These are phyloP conservation scores for Euphorbia schlechtendalii DNA, from an alignment of 441 rosid genomes.

Conservation along the genomic window DNA sequence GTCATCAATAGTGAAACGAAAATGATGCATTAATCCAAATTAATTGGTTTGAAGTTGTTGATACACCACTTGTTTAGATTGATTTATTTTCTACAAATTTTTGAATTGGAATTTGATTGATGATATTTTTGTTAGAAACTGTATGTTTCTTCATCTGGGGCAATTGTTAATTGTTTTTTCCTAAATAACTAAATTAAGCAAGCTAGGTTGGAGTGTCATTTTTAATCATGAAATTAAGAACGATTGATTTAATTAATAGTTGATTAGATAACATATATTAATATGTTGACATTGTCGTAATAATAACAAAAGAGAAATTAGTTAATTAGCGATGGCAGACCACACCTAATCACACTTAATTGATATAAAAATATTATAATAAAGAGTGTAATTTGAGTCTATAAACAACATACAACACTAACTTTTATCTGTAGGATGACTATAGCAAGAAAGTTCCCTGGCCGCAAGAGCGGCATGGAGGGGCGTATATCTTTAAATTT, in stretches of 20 bases:
- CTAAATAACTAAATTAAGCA: too few relatives aligned
- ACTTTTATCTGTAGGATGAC: not conserved
- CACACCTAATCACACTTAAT: not conserved
- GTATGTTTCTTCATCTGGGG: too few relatives aligned
- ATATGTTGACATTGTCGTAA: not conserved
- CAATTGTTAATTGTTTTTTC: not conserved
- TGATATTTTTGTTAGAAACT: too few relatives aligned
- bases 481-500: too few relatives aligned
- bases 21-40: too few relatives aligned
- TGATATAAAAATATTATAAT: not conserved
- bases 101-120: too few relatives aligned
- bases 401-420: not conserved
- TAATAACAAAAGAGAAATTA: not conserved
- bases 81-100: too few relatives aligned
- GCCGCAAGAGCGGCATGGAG: too few relatives aligned
- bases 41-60: too few relatives aligned
- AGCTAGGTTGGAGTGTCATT: too few relatives aligned
- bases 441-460: not conserved
- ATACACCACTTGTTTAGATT: too few relatives aligned
- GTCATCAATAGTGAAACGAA: too few relatives aligned
- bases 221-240: not conserved
- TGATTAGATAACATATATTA: conserved; percentile 9
- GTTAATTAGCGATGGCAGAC: conserved; percentile 11
- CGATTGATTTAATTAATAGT: not conserved
- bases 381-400: conserved; percentile 14